Conservation (phyloP, 1,139 yeast species). For the Diutina ranongensis region DNA sequence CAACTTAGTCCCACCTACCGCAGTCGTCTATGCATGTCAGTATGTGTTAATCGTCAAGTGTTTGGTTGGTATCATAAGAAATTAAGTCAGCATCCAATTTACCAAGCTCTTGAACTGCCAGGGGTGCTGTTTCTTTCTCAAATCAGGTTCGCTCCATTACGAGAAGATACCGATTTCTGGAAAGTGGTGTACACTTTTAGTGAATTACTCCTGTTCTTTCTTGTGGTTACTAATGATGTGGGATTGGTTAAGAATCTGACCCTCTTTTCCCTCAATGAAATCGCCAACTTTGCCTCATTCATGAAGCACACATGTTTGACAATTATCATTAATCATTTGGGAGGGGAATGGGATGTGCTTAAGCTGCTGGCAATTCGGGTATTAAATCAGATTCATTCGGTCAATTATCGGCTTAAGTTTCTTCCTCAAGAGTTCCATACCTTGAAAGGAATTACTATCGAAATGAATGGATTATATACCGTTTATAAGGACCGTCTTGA, state of each 20-base stretch:
- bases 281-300: slow-evolving; percentile 34
- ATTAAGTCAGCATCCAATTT: slow-evolving; percentile 14
- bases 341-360: slow-evolving; percentile 12
- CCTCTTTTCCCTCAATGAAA: slow-evolving; percentile 32
- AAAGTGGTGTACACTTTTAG: slow-evolving; percentile 22
- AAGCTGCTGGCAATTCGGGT: slow-evolving; percentile 36
- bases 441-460: slow-evolving; percentile 18
- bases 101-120: slow-evolving; percentile 7
- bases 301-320: slow-evolving; percentile 46
- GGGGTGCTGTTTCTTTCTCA: background rate
- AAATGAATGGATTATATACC: slow-evolving; percentile 14
- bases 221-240: slow-evolving; percentile 56
- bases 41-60: slow-evolving; percentile 25
- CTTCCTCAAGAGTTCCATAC: slow-evolving; percentile 50
- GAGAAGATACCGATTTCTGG: slow-evolving; percentile 18
- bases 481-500: slow-evolving; percentile 6
- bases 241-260: slow-evolving; percentile 41
- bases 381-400: slow-evolving; percentile 55
- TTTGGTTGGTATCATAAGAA: slow-evolving; percentile 19
- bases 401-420: slow-evolving; percentile 57
- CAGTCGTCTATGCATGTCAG: slow-evolving; percentile 23
- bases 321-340: slow-evolving; percentile 27
- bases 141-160: background rate
- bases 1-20: slow-evolving; percentile 21
- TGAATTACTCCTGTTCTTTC: slow-evolving; percentile 46